These are phyloP conservation scores for Termitomyces sp. DNA, from an alignment of 768 basidiomycete genomes.

Conservation along the genomic window DNA sequence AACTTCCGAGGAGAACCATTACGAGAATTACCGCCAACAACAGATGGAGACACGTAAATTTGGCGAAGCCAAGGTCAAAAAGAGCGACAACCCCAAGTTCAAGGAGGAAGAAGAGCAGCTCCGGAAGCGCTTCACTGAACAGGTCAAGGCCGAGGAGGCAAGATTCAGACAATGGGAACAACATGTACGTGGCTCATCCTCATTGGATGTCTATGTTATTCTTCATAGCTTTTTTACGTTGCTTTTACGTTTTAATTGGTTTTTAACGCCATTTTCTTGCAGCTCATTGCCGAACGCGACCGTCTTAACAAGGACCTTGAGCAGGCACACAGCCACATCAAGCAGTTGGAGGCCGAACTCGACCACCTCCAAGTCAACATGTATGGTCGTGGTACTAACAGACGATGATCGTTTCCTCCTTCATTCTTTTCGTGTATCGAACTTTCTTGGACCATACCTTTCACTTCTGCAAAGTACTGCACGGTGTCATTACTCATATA, in stretches of 20 bases:
- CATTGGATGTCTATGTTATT: background rate
- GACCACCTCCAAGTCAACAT: conserved; percentile 79
- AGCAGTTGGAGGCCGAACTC: conserved; percentile 84
- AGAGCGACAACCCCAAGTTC: conserved; percentile 99
- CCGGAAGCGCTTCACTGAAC: conserved; percentile 97
- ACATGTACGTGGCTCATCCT: conserved; percentile 57
- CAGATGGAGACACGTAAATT: conserved; percentile 99
- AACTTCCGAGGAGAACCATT: conserved; percentile 93
- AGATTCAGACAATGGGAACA: conserved; percentile 99
- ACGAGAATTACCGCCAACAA: conserved; percentile 95
- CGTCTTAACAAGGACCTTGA: conserved; percentile 99
- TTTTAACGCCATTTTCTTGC: conserved; percentile 14
- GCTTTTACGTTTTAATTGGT: background rate
- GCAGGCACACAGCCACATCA: conserved; percentile 86
- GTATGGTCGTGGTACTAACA: conserved; percentile 69
- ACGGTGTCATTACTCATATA: conserved; percentile 9
- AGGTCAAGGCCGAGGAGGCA: conserved; percentile 97
- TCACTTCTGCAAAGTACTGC: conserved; percentile 12
- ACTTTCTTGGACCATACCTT: conserved; percentile 14
- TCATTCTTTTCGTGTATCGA: background rate
- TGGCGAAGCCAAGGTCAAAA: conserved; percentile 97
- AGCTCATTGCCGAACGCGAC: conserved; percentile 98
- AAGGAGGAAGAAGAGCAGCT: conserved; percentile 98
- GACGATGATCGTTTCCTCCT: conserved; percentile 39
- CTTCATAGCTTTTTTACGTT: background rate